A percentile compares a stretch with the other conserved stretches of the same genome.
phyloP scores from a whole-genome alignment of 2,329 filamentous ascomycete genomes.

The Fusarium coffeatum region DNA sequence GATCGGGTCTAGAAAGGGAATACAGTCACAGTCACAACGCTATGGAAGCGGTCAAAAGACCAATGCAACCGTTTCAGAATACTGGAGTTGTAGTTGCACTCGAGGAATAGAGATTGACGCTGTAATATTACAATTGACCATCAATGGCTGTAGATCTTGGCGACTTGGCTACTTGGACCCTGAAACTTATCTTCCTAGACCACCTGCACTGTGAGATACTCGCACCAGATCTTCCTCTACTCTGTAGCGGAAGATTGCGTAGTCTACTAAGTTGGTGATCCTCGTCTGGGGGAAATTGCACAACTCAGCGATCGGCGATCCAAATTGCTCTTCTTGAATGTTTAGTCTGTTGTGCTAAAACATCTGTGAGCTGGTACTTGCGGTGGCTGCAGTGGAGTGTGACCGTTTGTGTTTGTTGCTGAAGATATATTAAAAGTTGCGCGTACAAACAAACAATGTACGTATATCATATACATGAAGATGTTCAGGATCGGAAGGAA shows the following conservation, averaged over 20 bases:
- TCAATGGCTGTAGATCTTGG: not conserved
- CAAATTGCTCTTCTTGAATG: slow-evolving; percentile 3
- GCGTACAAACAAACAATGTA: not conserved
- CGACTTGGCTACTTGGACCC: not conserved
- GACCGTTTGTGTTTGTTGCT: not conserved
- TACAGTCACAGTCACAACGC: not conserved
- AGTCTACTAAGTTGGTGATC: slow-evolving; percentile 19
- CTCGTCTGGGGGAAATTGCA: slow-evolving; percentile 36
- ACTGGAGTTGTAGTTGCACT: slow-evolving; percentile 2
- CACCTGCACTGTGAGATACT: slow-evolving; percentile 36
- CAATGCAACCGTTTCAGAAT: slow-evolving; percentile 1
- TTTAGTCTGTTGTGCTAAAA: slow-evolving; percentile 8
- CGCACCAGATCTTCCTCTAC: not conserved
- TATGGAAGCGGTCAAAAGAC: slow-evolving; percentile 5
- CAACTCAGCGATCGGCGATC: slow-evolving; percentile 19
- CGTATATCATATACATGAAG: slow-evolving; percentile 1
- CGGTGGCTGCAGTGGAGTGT: slow-evolving; percentile 11
- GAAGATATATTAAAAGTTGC: not conserved
- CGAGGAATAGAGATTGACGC: slow-evolving; percentile 10
- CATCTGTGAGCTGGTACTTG: slow-evolving; percentile 1
- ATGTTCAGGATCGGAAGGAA: slow-evolving; percentile 9
- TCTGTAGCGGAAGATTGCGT: not conserved
- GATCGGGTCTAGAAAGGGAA: not conserved
- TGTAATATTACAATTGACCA: not conserved
- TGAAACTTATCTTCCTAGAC: slow-evolving; percentile 2